Percentiles rank a stretch among this genome's conserved stretches.
Conservation (phyloP, 306 rosid species). For the Delonix regia region DNA sequence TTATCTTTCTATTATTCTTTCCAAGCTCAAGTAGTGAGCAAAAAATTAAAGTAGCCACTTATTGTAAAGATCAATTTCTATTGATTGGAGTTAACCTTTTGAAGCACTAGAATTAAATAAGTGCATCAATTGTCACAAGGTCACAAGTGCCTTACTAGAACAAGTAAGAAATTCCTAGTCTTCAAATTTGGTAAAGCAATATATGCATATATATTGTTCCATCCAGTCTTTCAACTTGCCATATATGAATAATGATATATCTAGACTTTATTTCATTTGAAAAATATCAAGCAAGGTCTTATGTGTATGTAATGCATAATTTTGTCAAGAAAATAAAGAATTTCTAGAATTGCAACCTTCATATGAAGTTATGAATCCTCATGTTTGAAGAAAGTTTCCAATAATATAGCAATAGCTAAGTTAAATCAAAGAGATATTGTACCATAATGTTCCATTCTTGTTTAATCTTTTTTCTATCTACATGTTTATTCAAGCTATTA, state of each 20-base stretch:
- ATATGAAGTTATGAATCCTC: constrained; percentile 55
- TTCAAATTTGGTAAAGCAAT: constrained; percentile 54
- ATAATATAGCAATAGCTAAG: no score
- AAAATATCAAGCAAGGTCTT: constrained; percentile 31
- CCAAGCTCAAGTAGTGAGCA: constrained; percentile 4
- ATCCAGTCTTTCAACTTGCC: constrained; percentile 45
- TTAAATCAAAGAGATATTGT: no score
- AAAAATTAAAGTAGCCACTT: constrained; percentile 27
- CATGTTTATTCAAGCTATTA: no score
- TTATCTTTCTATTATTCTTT: constrained; percentile 14
- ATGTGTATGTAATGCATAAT: constrained; percentile 17
- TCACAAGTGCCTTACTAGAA: constrained; percentile 65
- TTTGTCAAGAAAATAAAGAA: constrained; percentile 18
- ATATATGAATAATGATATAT: constrained; percentile 64
- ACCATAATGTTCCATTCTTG: no score
- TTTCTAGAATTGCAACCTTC: constrained; percentile 62
- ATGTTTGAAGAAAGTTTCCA: constrained; percentile 50
- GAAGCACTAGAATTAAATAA: constrained; percentile 6
- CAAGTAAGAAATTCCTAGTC: constrained; percentile 64
- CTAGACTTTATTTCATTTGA: constrained; percentile 68
- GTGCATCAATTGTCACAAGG: constrained; percentile 30
- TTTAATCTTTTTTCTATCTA: no score
- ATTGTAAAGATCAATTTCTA: constrained; percentile 18
- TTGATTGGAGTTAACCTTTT: constrained; percentile 16
- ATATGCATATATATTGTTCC: constrained; percentile 48